Base-by-base conservation (phyloP, 192 early-diverging fungal genomes). In the Fimicolochytrium jonesii region DNA sequence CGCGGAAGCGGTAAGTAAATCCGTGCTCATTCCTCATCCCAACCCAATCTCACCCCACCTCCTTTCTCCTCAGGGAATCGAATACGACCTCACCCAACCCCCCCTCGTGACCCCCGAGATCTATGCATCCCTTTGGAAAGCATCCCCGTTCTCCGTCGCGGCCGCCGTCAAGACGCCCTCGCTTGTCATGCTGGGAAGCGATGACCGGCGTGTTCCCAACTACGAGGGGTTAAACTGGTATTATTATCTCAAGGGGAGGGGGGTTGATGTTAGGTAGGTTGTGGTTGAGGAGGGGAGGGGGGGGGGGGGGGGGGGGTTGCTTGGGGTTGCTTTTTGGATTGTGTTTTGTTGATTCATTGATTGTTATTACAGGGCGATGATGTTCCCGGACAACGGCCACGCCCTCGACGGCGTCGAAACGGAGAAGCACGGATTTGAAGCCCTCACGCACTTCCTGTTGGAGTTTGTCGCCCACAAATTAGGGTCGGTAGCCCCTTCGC, bases 201-300 rank as follows among this genome's bases (percentile, higher is more conserved):
- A 67, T 10, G 90, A 92, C 51, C 80, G 87, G 22, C 83, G 90
- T 15, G 88, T 92, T 26, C 90, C 90, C 29, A 82, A 81, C 6
- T 67, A 70, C 29, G 82, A 92, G 56, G 85, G 84, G 0, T 52
- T 71, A 44, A 53, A 52, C 6, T 75, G 68, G 62, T 47, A 29
- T 39, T 46, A 67, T 45, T 61, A 41, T 10, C 56, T 58, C 4
- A 34, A 66, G 42, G 53, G 70, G 11, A 25, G 46, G 29, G 52
- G 56, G n/a, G 56, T 65, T 47, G 69, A 61, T 59, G 42, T 35
- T 11, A 43, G 63, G 66, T 68, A 61, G 34, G 66, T 61, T 18
- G n/a, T n/a, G n/a, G n/a, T n/a, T n/a, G n/a, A n/a, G n/a, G n/a
- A n/a, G n/a, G n/a, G n/a, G n/a, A n/a, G n/a, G n/a, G n/a, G n/a